Base-by-base conservation (phyloP, 257 asterid species). In the Capsicum chinense region DNA sequence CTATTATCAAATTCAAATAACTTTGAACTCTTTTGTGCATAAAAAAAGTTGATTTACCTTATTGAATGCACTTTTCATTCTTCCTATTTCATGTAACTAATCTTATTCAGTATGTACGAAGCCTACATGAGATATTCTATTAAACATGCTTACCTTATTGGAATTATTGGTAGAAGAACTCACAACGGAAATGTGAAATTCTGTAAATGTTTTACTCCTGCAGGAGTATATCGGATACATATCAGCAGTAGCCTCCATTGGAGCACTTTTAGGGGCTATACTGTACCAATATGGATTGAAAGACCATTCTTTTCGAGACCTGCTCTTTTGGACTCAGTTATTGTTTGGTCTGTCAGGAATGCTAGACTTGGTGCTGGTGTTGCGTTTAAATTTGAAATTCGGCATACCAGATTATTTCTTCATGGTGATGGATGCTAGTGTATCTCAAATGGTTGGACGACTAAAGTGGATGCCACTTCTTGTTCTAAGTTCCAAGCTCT, bases 401-500 rank as follows among this genome's bases (percentile, higher is more conserved):
- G 94, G 97, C n/a, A 69, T 95, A 56, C 97, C 97, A 0, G 99
- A 95, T 69, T 84, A 81, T 69, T 82, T 95, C 86, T 90, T 92
- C 10, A 93, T 92, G 85, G 98, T 94, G 81, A 85, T 94, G 48
- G 99, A 95, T 87, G 88, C 97, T n/a, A 91, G 97, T 15, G 94
- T 95, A 62, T 84, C 95, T 84, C 93, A 91, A 73, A 79, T 95
- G 93, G 92, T 94, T 5, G 95, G 95, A 13, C 91, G 97, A 13
- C 90, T 95, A 39, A 94, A 94, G 79, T 95, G 99, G 99, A 95
- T 95, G 99, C 99, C 99, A 3, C 99, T 94, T 78, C 97, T 94
- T 37, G 98, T 95, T 64, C 90, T 95, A 44, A 95, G 95, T 85
- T 89, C 98, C 16, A 94, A 90, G 91, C 89, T 95, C 13, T 95